Base-by-base conservation (phyloP, 2,329 filamentous ascomycete species). In the Coniosporium tulheliwenetii region DNA sequence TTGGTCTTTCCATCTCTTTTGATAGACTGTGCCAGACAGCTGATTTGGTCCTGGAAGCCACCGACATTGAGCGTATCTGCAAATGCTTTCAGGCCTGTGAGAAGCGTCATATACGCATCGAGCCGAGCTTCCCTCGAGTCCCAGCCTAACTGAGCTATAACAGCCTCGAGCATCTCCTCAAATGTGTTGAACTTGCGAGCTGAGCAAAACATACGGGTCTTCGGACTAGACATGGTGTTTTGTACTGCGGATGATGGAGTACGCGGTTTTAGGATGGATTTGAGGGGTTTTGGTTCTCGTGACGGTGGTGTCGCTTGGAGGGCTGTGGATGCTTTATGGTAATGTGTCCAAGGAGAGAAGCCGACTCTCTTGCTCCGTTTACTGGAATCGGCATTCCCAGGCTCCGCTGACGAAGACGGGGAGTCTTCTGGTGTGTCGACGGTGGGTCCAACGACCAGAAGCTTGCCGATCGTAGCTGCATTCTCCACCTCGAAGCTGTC, bases 61-160 rank as follows among this genome's bases (percentile, higher is more conserved):
- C 81, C 74, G 31, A 76, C 66, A 48, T 91, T 81, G 0, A 86
- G 86, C 10, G 93, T 64, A 48, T 84, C 82, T 46, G 87, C 84
- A 43, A 89, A 94, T 5, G 81, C 73, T 56, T 85, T 83, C 50
- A 95, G 66, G 3, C 80, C 78, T 30, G 77, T 73, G 30, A 81
- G 75, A 36, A 98, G 67, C 52, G 81, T 81, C 55, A 79, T 77
- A 53, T 98, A 96, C 38, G 87, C 85, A 62, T 98, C 91, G 30
- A 91, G 61, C 48, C 81, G 81, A 10, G 76, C 78, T 43, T 77
- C 73, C 40, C 80, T 71, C 48, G 86, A 81, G 29, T 76, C 67
- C 15, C 82, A 78, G 32, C 81, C 82, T 38, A 98, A 71, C 60
- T 91, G 82, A 59, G 84, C 79, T 31, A 85, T 72, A 5, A 85